Evolutionary conservation across 106 monocot species (phyloP).

Genomic region (Platanthera zijinensis): DNA sequence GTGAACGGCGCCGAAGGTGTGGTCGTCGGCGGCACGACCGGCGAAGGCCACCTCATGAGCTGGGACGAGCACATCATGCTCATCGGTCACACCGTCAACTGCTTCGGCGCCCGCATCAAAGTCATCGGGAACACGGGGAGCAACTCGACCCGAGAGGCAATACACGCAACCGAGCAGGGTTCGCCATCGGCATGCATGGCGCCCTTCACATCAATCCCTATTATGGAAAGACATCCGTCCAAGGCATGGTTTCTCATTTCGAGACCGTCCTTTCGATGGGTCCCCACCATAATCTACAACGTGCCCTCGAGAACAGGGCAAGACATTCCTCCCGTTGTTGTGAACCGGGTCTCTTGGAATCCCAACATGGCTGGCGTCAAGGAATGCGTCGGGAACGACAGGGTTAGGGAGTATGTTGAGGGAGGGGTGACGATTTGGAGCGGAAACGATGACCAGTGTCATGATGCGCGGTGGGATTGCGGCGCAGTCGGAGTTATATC

Average conservation of each 20-base stretch:
- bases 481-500: conserved; percentile 87
- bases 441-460: conserved; percentile 69
- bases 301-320: conserved; percentile 83
- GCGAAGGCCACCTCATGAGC: conserved; percentile 97
- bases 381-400: conserved; percentile 72
- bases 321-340: conserved; percentile 68
- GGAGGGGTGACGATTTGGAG: conserved; percentile 69
- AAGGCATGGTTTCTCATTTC: conserved; percentile 70
- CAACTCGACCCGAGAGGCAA: conserved; percentile 87
- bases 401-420: conserved; percentile 50
- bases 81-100: conserved; percentile 84
- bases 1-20: conserved; percentile 72
- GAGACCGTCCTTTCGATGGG: conserved; percentile 73
- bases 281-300: conserved; percentile 85
- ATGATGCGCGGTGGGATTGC: conserved; percentile 72
- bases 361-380: conserved; percentile 78
- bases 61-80: conserved; percentile 99
- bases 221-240: conserved; percentile 83
- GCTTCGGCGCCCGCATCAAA: conserved; percentile 74
- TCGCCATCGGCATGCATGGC: conserved; percentile 93
- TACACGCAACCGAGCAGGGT: conserved; percentile 86
- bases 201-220: conserved; percentile 92
- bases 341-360: conserved; percentile 29
- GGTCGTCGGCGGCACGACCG: conserved; percentile 88
- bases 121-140: conserved; percentile 93